Conservation (phyloP, 148 eudicot genomes). For the Silene latifolia region DNA sequence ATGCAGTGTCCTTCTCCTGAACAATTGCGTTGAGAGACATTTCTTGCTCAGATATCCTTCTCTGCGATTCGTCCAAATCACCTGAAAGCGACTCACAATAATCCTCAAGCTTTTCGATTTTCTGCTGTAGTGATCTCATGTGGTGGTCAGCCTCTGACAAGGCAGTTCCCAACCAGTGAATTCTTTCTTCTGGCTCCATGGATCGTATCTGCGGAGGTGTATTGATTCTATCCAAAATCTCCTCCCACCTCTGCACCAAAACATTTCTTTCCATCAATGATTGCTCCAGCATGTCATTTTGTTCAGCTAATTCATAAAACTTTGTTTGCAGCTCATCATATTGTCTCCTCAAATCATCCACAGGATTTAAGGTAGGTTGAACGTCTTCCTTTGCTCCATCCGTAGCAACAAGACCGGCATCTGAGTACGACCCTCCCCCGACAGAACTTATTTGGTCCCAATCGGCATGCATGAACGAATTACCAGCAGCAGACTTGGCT, state of each 20-base stretch:
- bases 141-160: constrained; percentile 73
- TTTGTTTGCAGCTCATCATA: constrained; percentile 81
- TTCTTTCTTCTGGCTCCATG: constrained; percentile 90
- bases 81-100: constrained; percentile 47
- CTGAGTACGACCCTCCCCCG: constrained; percentile 63
- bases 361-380: constrained; percentile 38
- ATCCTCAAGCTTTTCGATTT: constrained; percentile 57
- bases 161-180: constrained; percentile 84
- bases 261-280: constrained; percentile 89
- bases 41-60: constrained; percentile 52
- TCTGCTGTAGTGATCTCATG: constrained; percentile 78
- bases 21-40: constrained; percentile 41
- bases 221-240: constrained; percentile 65
- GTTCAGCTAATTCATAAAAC: constrained; percentile 90
- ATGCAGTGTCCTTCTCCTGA: constrained; percentile 48
- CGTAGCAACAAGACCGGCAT: constrained; percentile 47
- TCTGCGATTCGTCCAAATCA: constrained; percentile 61
- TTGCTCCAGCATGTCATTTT: constrained; percentile 97
- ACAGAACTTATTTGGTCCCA: constrained; percentile 72
- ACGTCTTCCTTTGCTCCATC: constrained; percentile 69
- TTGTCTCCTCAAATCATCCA: constrained; percentile 64
- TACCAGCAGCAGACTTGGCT: constrained; percentile 61
- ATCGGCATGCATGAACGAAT: constrained; percentile 45
- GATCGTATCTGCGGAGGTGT: constrained; percentile 78
- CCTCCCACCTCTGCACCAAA: constrained; percentile 93